phyloP scores from a whole-genome alignment of 139 green algal species.

The Picochlorum sp. region DNA sequence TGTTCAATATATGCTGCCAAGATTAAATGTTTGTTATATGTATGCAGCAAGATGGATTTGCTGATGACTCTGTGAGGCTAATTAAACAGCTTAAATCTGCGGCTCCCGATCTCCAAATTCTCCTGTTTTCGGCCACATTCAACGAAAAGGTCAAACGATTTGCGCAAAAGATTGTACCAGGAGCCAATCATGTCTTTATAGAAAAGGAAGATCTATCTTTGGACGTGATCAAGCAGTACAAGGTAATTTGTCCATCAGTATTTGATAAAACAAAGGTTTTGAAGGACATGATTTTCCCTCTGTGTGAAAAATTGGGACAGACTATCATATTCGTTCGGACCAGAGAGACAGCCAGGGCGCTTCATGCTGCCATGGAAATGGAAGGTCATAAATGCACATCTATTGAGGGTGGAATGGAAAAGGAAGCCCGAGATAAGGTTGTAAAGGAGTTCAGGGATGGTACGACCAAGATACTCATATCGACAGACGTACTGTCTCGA shows the following conservation, averaged over 20 bases:
- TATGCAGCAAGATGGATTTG: constrained; percentile 67
- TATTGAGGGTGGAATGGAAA: constrained; percentile 81
- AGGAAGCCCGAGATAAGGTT: constrained; percentile 71
- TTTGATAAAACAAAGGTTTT: constrained; percentile 80
- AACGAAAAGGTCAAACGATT: constrained; percentile 84
- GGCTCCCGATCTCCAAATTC: constrained; percentile 2
- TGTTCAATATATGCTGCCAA: neutral
- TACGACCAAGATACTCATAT: constrained; percentile 91
- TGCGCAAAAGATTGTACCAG: constrained; percentile 58
- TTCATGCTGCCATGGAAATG: constrained; percentile 52
- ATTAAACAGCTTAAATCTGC: constrained; percentile 34
- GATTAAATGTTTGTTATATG: neutral
- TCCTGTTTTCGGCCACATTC: constrained; percentile 90
- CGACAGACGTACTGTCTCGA: constrained; percentile 88
- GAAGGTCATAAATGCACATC: constrained; percentile 89
- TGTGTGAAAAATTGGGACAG: constrained; percentile 93
- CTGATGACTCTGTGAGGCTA: constrained; percentile 72
- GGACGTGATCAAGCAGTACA: constrained; percentile 97
- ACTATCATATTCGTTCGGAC: constrained; percentile 97
- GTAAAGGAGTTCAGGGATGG: constrained; percentile 85
- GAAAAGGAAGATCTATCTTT: constrained; percentile 83
- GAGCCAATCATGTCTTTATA: constrained; percentile 84
- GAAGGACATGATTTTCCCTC: constrained; percentile 82
- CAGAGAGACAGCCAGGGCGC: constrained; percentile 34
- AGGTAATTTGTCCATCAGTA: constrained; percentile 62